These are phyloP conservation scores for Pezicula neosporulosa DNA, from an alignment of 2,329 filamentous ascomycete genomes.

Conservation along the genomic window DNA sequence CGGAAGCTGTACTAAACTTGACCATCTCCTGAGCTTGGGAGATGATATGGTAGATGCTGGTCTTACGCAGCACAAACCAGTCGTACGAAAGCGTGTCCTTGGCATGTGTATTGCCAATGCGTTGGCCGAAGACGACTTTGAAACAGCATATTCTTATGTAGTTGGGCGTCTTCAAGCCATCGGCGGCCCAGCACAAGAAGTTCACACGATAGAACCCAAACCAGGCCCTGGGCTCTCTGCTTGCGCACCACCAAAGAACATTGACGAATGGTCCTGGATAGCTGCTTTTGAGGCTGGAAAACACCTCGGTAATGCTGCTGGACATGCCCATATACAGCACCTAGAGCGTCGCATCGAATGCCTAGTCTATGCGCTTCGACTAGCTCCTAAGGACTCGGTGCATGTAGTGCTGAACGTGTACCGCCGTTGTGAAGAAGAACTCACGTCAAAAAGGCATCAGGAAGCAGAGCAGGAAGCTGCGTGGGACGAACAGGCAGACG, in stretches of 20 bases:
- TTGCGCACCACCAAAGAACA: slow-evolving; percentile 16
- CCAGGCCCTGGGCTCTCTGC: slow-evolving; percentile 18
- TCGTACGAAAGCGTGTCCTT: slow-evolving; percentile 64
- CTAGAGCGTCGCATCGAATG: slow-evolving; percentile 81
- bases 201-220: slow-evolving; percentile 14
- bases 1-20: slow-evolving; percentile 69
- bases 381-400: slow-evolving; percentile 67
- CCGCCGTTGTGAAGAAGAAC: slow-evolving; percentile 74
- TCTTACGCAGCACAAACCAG: slow-evolving; percentile 28
- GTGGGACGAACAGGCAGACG: slow-evolving; percentile 65
- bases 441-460: slow-evolving; percentile 60
- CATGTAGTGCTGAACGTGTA: slow-evolving; percentile 74
- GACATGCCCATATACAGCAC: slow-evolving; percentile 62
- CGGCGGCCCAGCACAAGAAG: slow-evolving; percentile 23
- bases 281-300: slow-evolving; percentile 77
- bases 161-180: slow-evolving; percentile 60
- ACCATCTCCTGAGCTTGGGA: slow-evolving; percentile 69
- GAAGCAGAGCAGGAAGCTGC: slow-evolving; percentile 67
- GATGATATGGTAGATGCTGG: slow-evolving; percentile 62
- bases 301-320: slow-evolving; percentile 59
- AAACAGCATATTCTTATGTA: slow-evolving; percentile 83
- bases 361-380: slow-evolving; percentile 68
- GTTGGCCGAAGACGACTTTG: slow-evolving; percentile 74
- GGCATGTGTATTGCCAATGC: slow-evolving; percentile 80
- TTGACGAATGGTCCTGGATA: slow-evolving; percentile 72